Evolutionary conservation across 192 early-diverging fungal species (phyloP), one percentile per base, ranked within the genome.

Genomic region (Backusella parvicylindrica): DNA sequence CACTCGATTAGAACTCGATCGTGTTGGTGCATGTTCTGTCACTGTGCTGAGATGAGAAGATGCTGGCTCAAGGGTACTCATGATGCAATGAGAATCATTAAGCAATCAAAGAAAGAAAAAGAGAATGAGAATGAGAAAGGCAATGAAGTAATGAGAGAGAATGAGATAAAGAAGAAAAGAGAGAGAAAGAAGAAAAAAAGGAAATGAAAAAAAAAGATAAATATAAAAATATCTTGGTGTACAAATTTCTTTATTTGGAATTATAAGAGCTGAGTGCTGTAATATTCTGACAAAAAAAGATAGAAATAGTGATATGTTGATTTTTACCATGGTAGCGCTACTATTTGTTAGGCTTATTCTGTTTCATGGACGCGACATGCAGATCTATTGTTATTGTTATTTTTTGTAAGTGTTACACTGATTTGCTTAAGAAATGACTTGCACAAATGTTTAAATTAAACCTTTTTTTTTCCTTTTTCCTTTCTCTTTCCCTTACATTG

Each of bases 1-100:
- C 11, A n/a, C 64, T 68, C 66, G 66, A 68, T 26, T 68, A 1
- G 66, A 68, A 36, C 6, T 68, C n/a, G 66, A 68, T 16, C 66
- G 32, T 37, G 32, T 68, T 21, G 66, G 66, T 13, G 21, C 36
- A 23, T 68, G 32, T 23, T 68, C 66, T 68, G 53, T 23, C 0
- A 43, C 41, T 11, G 41, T 43, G 9, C 23, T 60, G 21, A 60
- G 53, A 60, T 60, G 53, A 60, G 53, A 60, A 60, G 53, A 60
- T 60, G 53, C 53, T 26, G 53, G 53, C 23, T 60, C 26, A 60
- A 60, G 53, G 12, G 53, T 60, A 60, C 53, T 60, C 53, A 60
- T 60, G 53, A 60, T 60, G 53, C 53, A 60, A 28, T 26, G 53
- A 60, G 53, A 28, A 60, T 60, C 53, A 60, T 60, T 18, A 60